Evolutionary conservation across 306 rosid genomes (phyloP).

Genomic region (Biancaea sappan): DNA sequence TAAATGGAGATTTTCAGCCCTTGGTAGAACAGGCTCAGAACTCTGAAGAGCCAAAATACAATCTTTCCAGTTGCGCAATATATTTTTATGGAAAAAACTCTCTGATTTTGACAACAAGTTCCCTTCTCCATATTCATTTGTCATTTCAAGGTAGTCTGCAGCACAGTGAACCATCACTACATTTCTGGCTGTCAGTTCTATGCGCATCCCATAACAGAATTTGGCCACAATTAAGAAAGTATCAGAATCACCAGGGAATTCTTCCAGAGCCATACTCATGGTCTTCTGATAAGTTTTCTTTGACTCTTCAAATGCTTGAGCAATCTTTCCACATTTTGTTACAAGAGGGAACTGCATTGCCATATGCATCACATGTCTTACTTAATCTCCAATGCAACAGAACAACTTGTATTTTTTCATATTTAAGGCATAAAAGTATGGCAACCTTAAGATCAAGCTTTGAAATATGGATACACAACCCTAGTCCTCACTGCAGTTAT

Average conservation of each 20-base stretch:
- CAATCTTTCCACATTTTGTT: constrained; percentile 82
- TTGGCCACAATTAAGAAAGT: constrained; percentile 68
- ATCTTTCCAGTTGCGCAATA: constrained; percentile 87
- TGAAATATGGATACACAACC: neutral
- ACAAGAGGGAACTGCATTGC: constrained; percentile 90
- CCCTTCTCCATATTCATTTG: constrained; percentile 78
- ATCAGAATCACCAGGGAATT: constrained; percentile 88
- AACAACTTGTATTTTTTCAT: constrained; percentile 24
- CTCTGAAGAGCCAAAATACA: constrained; percentile 89
- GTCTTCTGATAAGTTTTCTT: constrained; percentile 41
- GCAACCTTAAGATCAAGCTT: constrained; percentile 25
- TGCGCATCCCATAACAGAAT: constrained; percentile 74
- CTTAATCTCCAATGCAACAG: constrained; percentile 32
- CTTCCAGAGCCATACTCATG: constrained; percentile 57
- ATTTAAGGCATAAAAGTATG: constrained; percentile 24
- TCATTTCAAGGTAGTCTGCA: constrained; percentile 90
- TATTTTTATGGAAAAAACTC: constrained; percentile 64
- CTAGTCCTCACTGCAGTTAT: neutral
- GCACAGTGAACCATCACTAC: constrained; percentile 66
- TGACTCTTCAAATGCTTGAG: constrained; percentile 56
- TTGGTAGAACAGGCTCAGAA: constrained; percentile 60
- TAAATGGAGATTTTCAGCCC: constrained; percentile 74
- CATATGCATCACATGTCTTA: constrained; percentile 31
- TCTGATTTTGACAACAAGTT: constrained; percentile 79
- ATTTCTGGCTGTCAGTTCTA: constrained; percentile 79